These are phyloP conservation scores for Rhizopogon salebrosus DNA, from an alignment of 768 basidiomycete genomes.

Conservation along the genomic window DNA sequence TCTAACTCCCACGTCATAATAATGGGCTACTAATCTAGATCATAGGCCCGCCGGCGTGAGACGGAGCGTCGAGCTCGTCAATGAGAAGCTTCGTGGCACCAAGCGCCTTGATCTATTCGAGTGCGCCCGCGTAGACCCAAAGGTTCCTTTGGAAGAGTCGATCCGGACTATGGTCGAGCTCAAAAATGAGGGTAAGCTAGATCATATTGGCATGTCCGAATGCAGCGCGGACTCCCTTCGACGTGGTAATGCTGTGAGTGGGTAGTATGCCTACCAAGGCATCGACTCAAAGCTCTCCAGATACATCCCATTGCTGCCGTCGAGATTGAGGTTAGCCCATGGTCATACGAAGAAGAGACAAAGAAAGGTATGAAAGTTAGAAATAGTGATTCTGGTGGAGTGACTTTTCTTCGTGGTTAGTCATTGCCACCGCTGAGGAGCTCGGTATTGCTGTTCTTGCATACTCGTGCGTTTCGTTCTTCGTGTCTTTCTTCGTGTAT, in stretches of 20 bases:
- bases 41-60: slow-evolving; percentile 35
- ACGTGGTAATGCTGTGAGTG: slow-evolving; percentile 28
- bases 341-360: slow-evolving; percentile 50
- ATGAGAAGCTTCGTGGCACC: slow-evolving; percentile 40
- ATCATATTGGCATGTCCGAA: slow-evolving; percentile 58
- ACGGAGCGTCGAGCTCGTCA: slow-evolving; percentile 41
- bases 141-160: slow-evolving; percentile 40
- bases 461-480: slow-evolving; percentile 40
- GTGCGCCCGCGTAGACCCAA: slow-evolving; percentile 41
- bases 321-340: slow-evolving; percentile 66
- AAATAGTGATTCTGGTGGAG: too few species aligned
- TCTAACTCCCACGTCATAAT: slow-evolving; percentile 7
- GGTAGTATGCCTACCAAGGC: not conserved
- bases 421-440: slow-evolving; percentile 48
- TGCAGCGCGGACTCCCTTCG: slow-evolving; percentile 44
- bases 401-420: slow-evolving; percentile 17
- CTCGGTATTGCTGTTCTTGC: slow-evolving; percentile 55
- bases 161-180: slow-evolving; percentile 39
- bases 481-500: not conserved
- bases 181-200: slow-evolving; percentile 29
- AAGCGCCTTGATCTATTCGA: slow-evolving; percentile 61
- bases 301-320: slow-evolving; percentile 52
- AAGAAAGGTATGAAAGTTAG: slow-evolving; percentile 29
- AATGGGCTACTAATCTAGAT: slow-evolving; percentile 10
- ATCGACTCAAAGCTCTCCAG: slow-evolving; percentile 18